Evolutionary conservation across 2,329 filamentous ascomycete genomes (phyloP).

Genomic region (Anisogramma anomala): DNA sequence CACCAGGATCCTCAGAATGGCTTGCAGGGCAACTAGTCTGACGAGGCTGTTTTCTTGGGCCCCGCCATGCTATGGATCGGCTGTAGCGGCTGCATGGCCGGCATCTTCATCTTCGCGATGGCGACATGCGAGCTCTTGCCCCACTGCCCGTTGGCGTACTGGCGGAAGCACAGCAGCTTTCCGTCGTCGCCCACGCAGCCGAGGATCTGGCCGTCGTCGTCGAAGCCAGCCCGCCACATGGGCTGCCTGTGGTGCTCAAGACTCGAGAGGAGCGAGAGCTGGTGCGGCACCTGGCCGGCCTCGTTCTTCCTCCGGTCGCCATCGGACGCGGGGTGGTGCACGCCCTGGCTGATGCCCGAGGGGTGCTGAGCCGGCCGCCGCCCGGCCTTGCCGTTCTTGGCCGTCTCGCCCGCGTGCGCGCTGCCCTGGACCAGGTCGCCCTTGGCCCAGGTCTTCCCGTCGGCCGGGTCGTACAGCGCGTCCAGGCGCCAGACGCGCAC

Average conservation of each 20-base stretch:
- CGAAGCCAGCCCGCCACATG: conserved; percentile 66
- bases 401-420: conserved; percentile 8
- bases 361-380: conserved; percentile 24
- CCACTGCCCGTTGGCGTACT: conserved; percentile 46
- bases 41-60: too few relatives aligned
- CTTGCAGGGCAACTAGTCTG: too few relatives aligned
- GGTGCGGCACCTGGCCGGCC: conserved; percentile 56
- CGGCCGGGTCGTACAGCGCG: conserved; percentile 39
- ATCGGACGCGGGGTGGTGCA: conserved; percentile 37
- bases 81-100: conserved; percentile 17
- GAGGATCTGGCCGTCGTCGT: conserved; percentile 58
- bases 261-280: conserved; percentile 50
- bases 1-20: conserved; percentile 22
- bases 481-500: conserved; percentile 79
- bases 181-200: conserved; percentile 70
- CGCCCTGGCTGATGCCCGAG: conserved; percentile 40
- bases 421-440: conserved; percentile 32
- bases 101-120: conserved; percentile 46
- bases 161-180: conserved; percentile 49
- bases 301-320: conserved; percentile 42
- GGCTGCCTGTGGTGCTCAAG: conserved; percentile 57
- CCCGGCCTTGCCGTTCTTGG: conserved; percentile 7
- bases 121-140: conserved; percentile 48
- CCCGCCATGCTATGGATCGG: too few relatives aligned
- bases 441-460: conserved; percentile 39